Percentiles rank a stretch among this genome's conserved stretches.
Evolutionary conservation across 2,329 filamentous ascomycete species (phyloP).

Genomic region (Alternaria ventricosa): DNA sequence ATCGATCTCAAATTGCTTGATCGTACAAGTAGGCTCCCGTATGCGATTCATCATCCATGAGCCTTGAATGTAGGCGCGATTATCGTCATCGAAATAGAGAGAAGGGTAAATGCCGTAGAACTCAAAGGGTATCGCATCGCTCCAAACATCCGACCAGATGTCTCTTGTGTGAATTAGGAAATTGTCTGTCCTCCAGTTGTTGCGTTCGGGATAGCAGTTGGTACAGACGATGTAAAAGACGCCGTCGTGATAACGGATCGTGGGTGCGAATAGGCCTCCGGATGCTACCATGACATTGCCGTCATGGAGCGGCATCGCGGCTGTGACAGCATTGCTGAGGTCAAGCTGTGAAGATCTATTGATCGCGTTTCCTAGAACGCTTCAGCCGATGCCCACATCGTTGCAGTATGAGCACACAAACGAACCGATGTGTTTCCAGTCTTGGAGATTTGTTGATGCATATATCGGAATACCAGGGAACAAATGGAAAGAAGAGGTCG

Average conservation of each 20-base stretch:
- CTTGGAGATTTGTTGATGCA: conserved; percentile 56
- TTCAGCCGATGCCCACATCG: background rate
- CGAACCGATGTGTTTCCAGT: conserved; percentile 52
- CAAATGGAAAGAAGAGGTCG: conserved; percentile 57
- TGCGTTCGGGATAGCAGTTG: conserved; percentile 9
- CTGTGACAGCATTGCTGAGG: background rate
- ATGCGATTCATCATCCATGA: conserved; percentile 11
- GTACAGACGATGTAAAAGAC: conserved; percentile 10
- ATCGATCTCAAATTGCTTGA: conserved; percentile 6
- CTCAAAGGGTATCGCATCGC: conserved; percentile 1
- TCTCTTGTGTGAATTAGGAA: conserved; percentile 4
- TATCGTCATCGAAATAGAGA: conserved; percentile 33
- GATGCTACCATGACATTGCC: background rate
- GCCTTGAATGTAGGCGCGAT: conserved; percentile 58
- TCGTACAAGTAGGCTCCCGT: conserved; percentile 1
- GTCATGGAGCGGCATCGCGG: background rate
- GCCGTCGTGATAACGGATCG: conserved; percentile 11
- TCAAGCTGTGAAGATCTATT: background rate
- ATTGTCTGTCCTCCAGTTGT: background rate
- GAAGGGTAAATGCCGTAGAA: background rate
- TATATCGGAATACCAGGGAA: conserved; percentile 60
- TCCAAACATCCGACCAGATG: conserved; percentile 3
- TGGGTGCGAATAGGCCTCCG: background rate
- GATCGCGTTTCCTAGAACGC: background rate
- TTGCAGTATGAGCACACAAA: background rate